Evolutionary conservation across 345 rosid genomes (phyloP), one percentile per base, ranked within the genome.

Genomic region (Sisymbrium irio): DNA sequence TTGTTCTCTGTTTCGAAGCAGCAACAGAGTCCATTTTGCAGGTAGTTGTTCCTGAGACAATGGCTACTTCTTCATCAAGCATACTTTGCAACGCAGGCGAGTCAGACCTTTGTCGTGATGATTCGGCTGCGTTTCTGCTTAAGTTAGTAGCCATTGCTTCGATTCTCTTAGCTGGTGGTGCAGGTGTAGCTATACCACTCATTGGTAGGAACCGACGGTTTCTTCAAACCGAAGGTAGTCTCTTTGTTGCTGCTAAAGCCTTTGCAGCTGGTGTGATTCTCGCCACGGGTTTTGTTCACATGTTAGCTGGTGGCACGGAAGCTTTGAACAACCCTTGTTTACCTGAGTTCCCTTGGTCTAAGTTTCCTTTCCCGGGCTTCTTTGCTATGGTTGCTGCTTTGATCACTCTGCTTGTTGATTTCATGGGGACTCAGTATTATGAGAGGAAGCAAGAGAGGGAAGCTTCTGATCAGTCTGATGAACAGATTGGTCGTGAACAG

Each of bases 271-370:
- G 98, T 10, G 97, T 94, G 19, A 94, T 94, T 47, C 81, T 94
- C 0, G 97, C 98, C 11, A 94, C 98, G 0, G 98, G 96, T 1
- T 94, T 94, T 59, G 98, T 94, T 64, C 98, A 94, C 63, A 94
- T 91, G 96, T 69, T 94, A 5, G 57, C 89, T 0, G 92, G 78
- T 8, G 98, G 96, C 11, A 45, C 88, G 0, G 73, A 73, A 5
- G 95, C 96, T 0, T 80, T 94, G 10, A 57, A 70, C 0, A 83
- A 89, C 63, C 86, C 95, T 0, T 94, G 97, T 71, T 76, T 91
- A 36, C 90, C 96, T n/a, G 73, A 83, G 4, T 79, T 42, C 36
- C 94, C 93, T 0, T 91, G 98, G 98, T 78, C 85, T 3, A 89
- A 86, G 82, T 94, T 94, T 62, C 98, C 98, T 10, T 94, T 94